These are phyloP conservation scores for Diaporthe vaccinii DNA, from an alignment of 2,329 filamentous ascomycete species.

Conservation along the genomic window DNA sequence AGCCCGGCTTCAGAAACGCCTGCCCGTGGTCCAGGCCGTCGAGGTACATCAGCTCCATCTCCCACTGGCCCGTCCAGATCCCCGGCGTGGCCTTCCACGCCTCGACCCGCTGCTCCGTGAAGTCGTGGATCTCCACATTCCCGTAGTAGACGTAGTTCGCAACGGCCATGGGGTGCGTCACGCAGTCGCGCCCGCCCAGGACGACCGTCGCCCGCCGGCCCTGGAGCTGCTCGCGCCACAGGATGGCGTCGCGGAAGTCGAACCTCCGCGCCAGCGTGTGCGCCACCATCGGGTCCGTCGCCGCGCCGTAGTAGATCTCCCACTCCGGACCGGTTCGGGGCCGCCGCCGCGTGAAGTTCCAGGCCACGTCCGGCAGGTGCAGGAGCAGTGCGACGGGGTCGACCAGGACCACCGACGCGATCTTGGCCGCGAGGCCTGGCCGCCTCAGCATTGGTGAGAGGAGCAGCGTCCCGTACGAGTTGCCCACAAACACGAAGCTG, in stretches of 20 bases:
- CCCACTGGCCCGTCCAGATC: slow-evolving; percentile 44
- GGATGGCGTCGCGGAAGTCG: slow-evolving; percentile 15
- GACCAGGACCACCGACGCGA: slow-evolving; percentile 62
- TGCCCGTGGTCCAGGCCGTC: slow-evolving; percentile 26
- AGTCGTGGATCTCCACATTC: neutral
- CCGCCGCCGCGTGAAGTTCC: slow-evolving; percentile 73
- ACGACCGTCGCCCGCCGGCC: slow-evolving; percentile 18
- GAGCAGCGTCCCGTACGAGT: slow-evolving; percentile 75
- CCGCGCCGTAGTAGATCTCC: slow-evolving; percentile 78
- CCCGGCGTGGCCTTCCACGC: neutral
- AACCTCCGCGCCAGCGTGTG: slow-evolving; percentile 63
- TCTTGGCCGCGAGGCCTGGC: slow-evolving; percentile 60
- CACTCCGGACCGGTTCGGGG: slow-evolving; percentile 73
- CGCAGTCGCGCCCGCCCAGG: slow-evolving; percentile 12
- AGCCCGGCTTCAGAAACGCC: slow-evolving; percentile 1
- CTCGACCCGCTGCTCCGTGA: slow-evolving; percentile 1
- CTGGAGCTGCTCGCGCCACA: slow-evolving; percentile 19
- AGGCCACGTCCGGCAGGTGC: slow-evolving; percentile 77
- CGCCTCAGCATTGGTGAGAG: slow-evolving; percentile 72
- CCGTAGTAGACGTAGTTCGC: slow-evolving; percentile 17
- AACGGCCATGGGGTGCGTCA: neutral
- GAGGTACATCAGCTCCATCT: slow-evolving; percentile 24
- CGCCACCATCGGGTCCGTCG: slow-evolving; percentile 75
- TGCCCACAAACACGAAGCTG: slow-evolving; percentile 70
- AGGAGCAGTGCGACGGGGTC: slow-evolving; percentile 77